phyloP scores from a whole-genome alignment of 768 basidiomycete genomes.

The Daedaleopsis sinensis region DNA sequence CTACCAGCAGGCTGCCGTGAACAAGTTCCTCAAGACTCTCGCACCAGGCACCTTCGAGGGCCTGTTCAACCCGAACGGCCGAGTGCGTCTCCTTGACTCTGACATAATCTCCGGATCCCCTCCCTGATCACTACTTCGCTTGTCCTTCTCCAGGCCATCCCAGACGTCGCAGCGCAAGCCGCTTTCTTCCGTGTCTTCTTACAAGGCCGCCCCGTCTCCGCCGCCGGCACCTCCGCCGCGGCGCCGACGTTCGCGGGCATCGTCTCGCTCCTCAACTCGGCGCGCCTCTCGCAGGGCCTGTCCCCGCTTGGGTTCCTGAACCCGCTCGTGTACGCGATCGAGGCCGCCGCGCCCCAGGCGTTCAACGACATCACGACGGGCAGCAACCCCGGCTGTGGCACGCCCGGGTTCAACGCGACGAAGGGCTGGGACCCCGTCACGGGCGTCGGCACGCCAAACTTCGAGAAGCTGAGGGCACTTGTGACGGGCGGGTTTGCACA shows the following conservation, averaged over 20 bases:
- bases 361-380: constrained; percentile 42
- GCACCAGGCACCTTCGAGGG: constrained; percentile 54
- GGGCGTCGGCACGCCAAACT: constrained; percentile 38
- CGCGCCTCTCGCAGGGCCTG: constrained; percentile 31
- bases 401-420: constrained; percentile 38
- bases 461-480: constrained; percentile 32
- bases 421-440: constrained; percentile 42
- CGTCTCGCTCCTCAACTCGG: constrained; percentile 56
- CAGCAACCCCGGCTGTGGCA: constrained; percentile 42
- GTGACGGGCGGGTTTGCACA: constrained; percentile 8
- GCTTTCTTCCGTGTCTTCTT: constrained; percentile 51
- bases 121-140: not conserved
- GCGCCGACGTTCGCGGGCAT: constrained; percentile 67
- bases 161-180: constrained; percentile 69
- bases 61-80: constrained; percentile 53
- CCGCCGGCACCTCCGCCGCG: constrained; percentile 68
- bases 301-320: constrained; percentile 42
- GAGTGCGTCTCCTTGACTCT: constrained; percentile 19
- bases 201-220: constrained; percentile 38
- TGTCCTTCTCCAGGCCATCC: constrained; percentile 46
- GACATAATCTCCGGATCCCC: no score
- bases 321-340: constrained; percentile 36
- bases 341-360: not conserved
- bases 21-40: constrained; percentile 46
- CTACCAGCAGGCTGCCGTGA: constrained; percentile 54